Evolutionary conservation across 768 basidiomycete species (phyloP).

Genomic region (Lentinula edodes): DNA sequence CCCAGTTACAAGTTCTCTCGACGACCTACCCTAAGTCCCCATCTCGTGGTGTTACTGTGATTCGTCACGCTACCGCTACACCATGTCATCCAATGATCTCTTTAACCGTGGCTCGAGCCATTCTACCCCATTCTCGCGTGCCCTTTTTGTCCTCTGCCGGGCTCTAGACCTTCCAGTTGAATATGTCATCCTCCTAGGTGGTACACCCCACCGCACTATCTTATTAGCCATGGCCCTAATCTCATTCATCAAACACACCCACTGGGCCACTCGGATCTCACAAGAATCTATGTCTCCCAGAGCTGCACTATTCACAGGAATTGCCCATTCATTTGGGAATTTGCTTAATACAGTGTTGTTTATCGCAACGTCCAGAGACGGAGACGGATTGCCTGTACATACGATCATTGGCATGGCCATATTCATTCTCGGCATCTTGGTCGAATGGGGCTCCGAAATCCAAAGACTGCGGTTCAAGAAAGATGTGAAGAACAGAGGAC

Average conservation of each 20-base stretch:
- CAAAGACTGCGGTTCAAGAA: slow-evolving; percentile 19
- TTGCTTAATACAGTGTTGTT: slow-evolving; percentile 17
- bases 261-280: background rate
- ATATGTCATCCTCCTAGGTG: background rate
- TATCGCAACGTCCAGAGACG: background rate
- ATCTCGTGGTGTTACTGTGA: too few species aligned
- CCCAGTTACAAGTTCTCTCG: too few species aligned
- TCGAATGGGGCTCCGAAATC: slow-evolving; percentile 16
- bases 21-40: too few species aligned
- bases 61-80: too few species aligned
- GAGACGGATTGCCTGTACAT: slow-evolving; percentile 6
- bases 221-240: background rate
- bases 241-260: background rate
- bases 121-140: background rate
- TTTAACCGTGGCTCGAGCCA: background rate
- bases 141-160: background rate
- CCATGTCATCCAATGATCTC: background rate
- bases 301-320: background rate
- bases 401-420: slow-evolving; percentile 14
- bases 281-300: background rate
- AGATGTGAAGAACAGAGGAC: slow-evolving; percentile 14
- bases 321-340: slow-evolving; percentile 11
- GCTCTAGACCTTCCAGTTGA: background rate
- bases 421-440: slow-evolving; percentile 11
- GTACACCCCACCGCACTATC: background rate